Base-by-base conservation (phyloP, 2,329 filamentous ascomycete genomes). In the Aspergillus niger region DNA sequence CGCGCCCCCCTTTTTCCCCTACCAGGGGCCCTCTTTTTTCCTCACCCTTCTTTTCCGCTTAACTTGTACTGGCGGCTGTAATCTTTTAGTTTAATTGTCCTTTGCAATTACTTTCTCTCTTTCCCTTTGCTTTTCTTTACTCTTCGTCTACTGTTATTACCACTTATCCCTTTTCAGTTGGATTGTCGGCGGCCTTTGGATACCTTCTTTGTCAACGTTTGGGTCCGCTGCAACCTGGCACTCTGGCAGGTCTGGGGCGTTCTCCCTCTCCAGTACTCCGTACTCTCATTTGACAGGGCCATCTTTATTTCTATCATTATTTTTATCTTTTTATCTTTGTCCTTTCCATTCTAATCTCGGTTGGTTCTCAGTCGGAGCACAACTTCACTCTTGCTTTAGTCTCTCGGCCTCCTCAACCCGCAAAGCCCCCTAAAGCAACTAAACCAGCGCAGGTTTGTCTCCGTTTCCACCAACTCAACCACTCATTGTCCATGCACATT, bases 101-200 rank as follows among this genome's bases (percentile, higher is more conserved):
- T 60, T 62, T 89, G 76, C 64, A 85, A 80, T 3, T 55, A 59
- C 50, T 44, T 54, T 55, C 44, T 61, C 60, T 63, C 17, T 55
- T 61, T 60, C 41, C 62, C 62, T 36, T 36, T 36, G 32, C 47
- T 54, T 64, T 55, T 55, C 50, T 63, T 63, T 49, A 39, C 49
- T 57, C 65, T 30, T 62, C 57, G 55, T 53, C 67, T 58, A 61
- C 57, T 59, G 56, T 49, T 61, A 43, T 58, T 55, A 32, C 55
- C 58, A 57, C 63, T 63, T 63, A 59, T 61, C 62, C 63, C 60
- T 59, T 67, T 66, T 64, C 8, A 65, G 60, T 57, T 54, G 57
- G 53, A 60, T 8, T 49, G 55, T 63, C 59, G 28, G 48, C 50
- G 52, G 24, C 52, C 30, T 54, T 53, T 41, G 59, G 49, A 54